Conservation (phyloP, 164 flowering plant species). For the Vitis labrusca region DNA sequence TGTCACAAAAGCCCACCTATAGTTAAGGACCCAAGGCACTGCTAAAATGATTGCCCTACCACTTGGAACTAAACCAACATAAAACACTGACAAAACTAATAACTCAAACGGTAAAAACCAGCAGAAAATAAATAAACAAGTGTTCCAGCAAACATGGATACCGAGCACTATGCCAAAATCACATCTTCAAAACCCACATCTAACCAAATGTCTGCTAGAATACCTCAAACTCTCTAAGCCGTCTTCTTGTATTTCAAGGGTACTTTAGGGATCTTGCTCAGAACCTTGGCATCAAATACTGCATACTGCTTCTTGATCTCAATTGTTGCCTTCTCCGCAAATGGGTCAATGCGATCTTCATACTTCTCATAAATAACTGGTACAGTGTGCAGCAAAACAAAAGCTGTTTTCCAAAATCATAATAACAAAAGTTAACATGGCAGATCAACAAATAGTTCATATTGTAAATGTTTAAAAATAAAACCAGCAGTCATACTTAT, state of each 20-base stretch:
- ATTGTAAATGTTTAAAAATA: neutral
- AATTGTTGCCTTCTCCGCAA: constrained; percentile 59
- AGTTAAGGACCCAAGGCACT: neutral
- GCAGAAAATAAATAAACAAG: neutral
- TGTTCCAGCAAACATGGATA: constrained; percentile 10
- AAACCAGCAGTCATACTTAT: constrained; percentile 26
- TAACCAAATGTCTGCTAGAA: neutral
- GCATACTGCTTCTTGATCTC: constrained; percentile 71
- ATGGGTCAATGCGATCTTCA: constrained; percentile 66
- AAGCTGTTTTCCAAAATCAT: constrained; percentile 35
- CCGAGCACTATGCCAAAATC: constrained; percentile 13
- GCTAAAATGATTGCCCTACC: neutral
- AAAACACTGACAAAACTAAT: constrained; percentile 1
- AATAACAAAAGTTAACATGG: neutral
- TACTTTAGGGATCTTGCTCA: constrained; percentile 54
- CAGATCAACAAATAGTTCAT: neutral
- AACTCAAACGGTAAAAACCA: constrained; percentile 4
- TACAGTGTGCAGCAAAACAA: constrained; percentile 69
- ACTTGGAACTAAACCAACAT: too few relatives aligned
- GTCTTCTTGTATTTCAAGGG: constrained; percentile 43
- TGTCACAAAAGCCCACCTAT: neutral
- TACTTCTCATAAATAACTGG: constrained; percentile 78
- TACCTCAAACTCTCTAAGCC: constrained; percentile 18
- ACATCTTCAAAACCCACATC: constrained; percentile 8
- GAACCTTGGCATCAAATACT: constrained; percentile 66